A percentile compares a stretch with the other conserved stretches of the same genome.
These are phyloP conservation scores for Prunus kanzakura DNA, from an alignment of 306 rosid species.

Conservation along the genomic window DNA sequence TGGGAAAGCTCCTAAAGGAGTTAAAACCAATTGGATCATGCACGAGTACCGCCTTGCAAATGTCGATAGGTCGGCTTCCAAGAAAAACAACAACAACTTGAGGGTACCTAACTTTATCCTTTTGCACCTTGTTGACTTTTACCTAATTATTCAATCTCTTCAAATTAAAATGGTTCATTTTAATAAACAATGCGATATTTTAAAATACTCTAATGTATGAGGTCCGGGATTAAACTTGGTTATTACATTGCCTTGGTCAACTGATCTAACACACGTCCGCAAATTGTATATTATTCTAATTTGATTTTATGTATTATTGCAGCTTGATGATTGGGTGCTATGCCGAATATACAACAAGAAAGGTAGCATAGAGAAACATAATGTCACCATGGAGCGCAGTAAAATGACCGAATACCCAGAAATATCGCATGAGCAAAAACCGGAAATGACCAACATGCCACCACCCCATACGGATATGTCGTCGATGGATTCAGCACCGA, in stretches of 20 bases:
- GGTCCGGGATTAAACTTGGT: too few relatives aligned
- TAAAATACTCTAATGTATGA: too few relatives aligned
- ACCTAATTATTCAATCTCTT: neutral
- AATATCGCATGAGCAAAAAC: slow-evolving; percentile 53
- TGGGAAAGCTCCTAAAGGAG: slow-evolving; percentile 80
- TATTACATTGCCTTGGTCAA: too few relatives aligned
- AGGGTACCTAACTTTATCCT: slow-evolving; percentile 44
- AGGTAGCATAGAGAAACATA: slow-evolving; percentile 59
- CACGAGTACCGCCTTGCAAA: slow-evolving; percentile 97
- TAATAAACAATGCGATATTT: too few relatives aligned
- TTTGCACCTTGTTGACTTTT: neutral
- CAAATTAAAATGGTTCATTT: too few relatives aligned
- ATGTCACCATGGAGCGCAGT: slow-evolving; percentile 16
- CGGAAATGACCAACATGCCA: slow-evolving; percentile 26
- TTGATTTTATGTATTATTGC: slow-evolving; percentile 14
- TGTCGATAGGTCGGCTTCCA: slow-evolving; percentile 78
- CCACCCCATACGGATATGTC: slow-evolving; percentile 41
- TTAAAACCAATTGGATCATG: slow-evolving; percentile 99
- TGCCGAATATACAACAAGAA: slow-evolving; percentile 95
- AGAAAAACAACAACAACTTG: slow-evolving; percentile 47
- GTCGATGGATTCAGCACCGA: slow-evolving; percentile 48
- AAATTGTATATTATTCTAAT: neutral
- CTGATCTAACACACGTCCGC: too few relatives aligned
- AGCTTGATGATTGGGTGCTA: slow-evolving; percentile 96
- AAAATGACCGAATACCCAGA: slow-evolving; percentile 22